These are phyloP conservation scores for Colletotrichum neosansevieriae DNA, from an alignment of 2,329 filamentous ascomycete species.

Conservation along the genomic window DNA sequence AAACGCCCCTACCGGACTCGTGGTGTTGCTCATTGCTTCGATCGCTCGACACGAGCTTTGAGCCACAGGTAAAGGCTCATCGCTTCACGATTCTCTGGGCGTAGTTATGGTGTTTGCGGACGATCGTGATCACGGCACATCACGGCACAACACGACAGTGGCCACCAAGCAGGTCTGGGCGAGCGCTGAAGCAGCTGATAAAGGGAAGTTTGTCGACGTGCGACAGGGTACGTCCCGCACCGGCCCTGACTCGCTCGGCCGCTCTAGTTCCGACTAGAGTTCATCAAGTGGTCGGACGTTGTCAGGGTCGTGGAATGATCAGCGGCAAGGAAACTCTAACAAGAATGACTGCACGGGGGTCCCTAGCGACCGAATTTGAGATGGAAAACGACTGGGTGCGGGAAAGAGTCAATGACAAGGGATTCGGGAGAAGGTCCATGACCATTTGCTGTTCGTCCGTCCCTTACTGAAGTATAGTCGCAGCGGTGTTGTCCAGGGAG, in stretches of 20 bases:
- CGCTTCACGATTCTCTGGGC: slow-evolving; percentile 1
- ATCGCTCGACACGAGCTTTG: slow-evolving; percentile 22
- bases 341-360: background rate
- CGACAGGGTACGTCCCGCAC: background rate
- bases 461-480: background rate
- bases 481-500: background rate
- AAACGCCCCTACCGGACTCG: slow-evolving; percentile 35
- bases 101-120: background rate
- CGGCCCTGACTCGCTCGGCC: slow-evolving; percentile 28
- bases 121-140: too few species aligned
- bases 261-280: slow-evolving; percentile 23
- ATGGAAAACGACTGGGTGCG: background rate
- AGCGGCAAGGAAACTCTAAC: slow-evolving; percentile 8
- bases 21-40: slow-evolving; percentile 32
- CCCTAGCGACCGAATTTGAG: background rate
- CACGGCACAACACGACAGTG: too few species aligned
- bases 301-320: slow-evolving; percentile 6
- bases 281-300: slow-evolving; percentile 23
- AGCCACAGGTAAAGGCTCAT: slow-evolving; percentile 23
- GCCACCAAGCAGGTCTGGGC: too few species aligned
- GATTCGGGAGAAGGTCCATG: background rate
- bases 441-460: background rate
- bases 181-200: slow-evolving; percentile 15
- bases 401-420: background rate
- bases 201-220: background rate